Evolutionary conservation across 805 yeast genomes (phyloP), one percentile per base, ranked within the genome.

Genomic region (Saccharomycopsis babjevae): DNA sequence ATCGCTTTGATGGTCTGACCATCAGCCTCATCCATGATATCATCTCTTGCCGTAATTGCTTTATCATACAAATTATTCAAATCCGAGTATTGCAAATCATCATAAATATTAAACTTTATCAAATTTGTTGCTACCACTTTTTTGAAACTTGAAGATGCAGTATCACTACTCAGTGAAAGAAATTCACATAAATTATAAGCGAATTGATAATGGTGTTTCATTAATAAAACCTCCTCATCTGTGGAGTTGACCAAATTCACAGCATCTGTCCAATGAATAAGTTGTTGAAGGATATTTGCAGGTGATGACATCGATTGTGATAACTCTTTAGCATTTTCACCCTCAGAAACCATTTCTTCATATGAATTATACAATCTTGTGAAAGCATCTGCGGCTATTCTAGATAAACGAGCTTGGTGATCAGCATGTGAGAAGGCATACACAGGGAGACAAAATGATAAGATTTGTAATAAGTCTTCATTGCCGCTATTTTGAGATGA

Each of bases 241-340:
- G 76, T 66, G 50, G 74, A 72, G 62, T 81, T 79, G 2, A 83
- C 89, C 8, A 85, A 73, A 64, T 83, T 81, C 54, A 75, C 73
- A 5, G 97, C 96, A 69, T 90, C 93, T 20, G 96, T 86, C 96
- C 97, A 89, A 67, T 84, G 83, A 28, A 87, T 75, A 56, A 93
- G 72, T 67, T 89, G 96, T 65, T 85, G 90, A 38, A 86, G 73
- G 1, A 88, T 80, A 10, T 76, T 75, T 13, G 78, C 73, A 0
- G 89, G 86, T 4, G 74, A 73, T 54, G 75, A 69, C 58, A 66
- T 66, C 34, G 63, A 59, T 1, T 73, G 61, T 1, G 71, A 64
- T 56, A 68, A 65, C 18, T 69, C 70, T 8, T 68, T 70, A 20
- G 61, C 68, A 15, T 67, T 69, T 28, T 73, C 73, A 8, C 72